phyloP scores from a whole-genome alignment of 139 green algal species.

The Chlorella sp. region DNA sequence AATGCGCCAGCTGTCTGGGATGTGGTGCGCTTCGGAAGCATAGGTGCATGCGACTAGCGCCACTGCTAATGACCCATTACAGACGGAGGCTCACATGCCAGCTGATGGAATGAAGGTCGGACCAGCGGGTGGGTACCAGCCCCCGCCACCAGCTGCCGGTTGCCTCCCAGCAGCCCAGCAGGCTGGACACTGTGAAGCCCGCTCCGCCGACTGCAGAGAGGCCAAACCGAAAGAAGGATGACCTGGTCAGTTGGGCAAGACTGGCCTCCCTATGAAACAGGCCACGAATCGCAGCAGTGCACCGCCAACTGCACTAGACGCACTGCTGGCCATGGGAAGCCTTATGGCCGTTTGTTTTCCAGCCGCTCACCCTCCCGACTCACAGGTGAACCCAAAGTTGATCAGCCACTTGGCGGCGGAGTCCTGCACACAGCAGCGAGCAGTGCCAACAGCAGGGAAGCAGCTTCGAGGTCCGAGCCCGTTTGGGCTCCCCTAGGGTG shows the following conservation, averaged over 20 bases:
- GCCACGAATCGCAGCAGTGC: no score
- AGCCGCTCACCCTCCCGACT: neutral
- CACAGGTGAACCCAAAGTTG: constrained; percentile 28
- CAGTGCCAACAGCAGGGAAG: no score
- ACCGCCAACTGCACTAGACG: no score
- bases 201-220: neutral
- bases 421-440: neutral
- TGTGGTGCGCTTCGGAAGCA: no score
- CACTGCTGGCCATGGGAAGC: no score
- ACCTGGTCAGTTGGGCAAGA: neutral
- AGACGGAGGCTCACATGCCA: neutral
- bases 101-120: neutral
- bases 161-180: constrained; percentile 2
- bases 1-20: no score
- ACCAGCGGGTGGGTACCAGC: neutral
- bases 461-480: no score
- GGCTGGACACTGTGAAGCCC: no score
- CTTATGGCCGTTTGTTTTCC: neutral
- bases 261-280: neutral
- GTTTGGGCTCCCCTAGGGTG: no score
- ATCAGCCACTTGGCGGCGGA: neutral
- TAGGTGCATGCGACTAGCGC: no score
- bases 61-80: no score
- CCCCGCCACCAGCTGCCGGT: constrained; percentile 8
- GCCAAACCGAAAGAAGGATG: no score